These are phyloP conservation scores for Xylaria telfairii DNA, from an alignment of 495 filamentous ascomycete species.

Conservation along the genomic window DNA sequence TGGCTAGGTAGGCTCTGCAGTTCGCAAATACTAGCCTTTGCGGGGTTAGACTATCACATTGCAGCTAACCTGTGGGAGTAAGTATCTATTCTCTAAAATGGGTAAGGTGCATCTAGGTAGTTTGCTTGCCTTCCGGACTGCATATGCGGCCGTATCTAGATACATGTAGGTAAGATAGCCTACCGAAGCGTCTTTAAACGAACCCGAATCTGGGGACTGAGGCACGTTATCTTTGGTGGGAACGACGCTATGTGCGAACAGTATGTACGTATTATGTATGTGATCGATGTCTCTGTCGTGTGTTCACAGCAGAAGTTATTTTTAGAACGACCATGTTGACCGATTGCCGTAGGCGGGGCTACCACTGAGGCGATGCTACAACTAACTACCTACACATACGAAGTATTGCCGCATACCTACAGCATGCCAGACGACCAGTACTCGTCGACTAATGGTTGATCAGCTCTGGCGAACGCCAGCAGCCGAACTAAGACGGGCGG, in stretches of 20 bases:
- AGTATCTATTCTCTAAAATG: background rate
- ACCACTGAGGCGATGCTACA: background rate
- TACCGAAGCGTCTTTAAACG: background rate
- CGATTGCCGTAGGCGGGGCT: background rate
- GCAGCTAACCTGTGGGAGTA: background rate
- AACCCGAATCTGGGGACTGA: background rate
- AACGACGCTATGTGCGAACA: background rate
- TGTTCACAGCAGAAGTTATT: background rate
- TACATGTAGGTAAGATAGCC: too few species aligned
- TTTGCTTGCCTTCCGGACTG: background rate
- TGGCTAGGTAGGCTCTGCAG: too few species aligned
- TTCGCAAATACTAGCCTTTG: background rate
- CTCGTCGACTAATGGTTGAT: background rate
- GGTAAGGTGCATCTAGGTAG: background rate
- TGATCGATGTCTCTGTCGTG: background rate
- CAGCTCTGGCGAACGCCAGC: background rate
- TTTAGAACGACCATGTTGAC: background rate
- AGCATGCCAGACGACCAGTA: background rate
- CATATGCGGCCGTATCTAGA: background rate
- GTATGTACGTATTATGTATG: background rate
- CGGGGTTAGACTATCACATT: constrained; percentile 11
- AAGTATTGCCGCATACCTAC: background rate
- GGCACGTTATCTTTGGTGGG: background rate
- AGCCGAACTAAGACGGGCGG: background rate
- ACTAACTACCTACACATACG: too few species aligned